Base-by-base conservation (phyloP, 441 rosid genomes). In the Brassica hybrid region DNA sequence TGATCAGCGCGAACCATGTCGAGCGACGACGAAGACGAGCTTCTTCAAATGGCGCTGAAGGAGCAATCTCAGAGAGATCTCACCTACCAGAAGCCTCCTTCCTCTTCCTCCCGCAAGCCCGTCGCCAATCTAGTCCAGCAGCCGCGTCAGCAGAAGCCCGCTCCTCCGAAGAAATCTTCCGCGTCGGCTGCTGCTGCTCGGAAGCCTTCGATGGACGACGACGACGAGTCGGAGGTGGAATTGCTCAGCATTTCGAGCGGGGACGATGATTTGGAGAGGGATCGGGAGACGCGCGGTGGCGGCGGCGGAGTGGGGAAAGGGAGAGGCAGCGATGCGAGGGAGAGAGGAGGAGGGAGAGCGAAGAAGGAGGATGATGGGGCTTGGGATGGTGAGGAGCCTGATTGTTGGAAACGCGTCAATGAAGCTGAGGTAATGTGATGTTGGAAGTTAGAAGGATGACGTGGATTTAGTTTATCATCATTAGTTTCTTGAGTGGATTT, bases 191-290 rank as follows among this genome's bases (percentile, higher is more conserved):
- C 80, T 11, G 74, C 83, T 30, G 71, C 12, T 38, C 70, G 85
- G 79, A 84, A 82, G 62, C 75, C 79, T 18, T 80, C 87, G 2
- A 72, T 82, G 85, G 98, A 91, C 7, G 92, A 88, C 1, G 98
- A 91, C 50, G 99, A 93, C 3, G 98, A 92, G 71, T 96, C 99
- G 76, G 99, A 94, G 85, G 94, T 96, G 69, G 99, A 96, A 86
- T 84, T 96, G 94, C 90, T 96, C 9, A 96, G 99, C 80, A 96
- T 96, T 76, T 96, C 99, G 41, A 96, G 99, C 70, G 98, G 99
- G 60, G 99, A 95, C 56, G 98, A 95, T 80, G 98, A 91, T 34
- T 71, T 80, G 48, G 79, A 70, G 27, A 89, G 80, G 82, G 92
- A 87, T 79, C 81, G 79, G 13, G 82, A 56, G 32, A 77, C 76